Conservation (phyloP, 352 stramenopile genomes). For the Phytophthora boehmeriae region DNA sequence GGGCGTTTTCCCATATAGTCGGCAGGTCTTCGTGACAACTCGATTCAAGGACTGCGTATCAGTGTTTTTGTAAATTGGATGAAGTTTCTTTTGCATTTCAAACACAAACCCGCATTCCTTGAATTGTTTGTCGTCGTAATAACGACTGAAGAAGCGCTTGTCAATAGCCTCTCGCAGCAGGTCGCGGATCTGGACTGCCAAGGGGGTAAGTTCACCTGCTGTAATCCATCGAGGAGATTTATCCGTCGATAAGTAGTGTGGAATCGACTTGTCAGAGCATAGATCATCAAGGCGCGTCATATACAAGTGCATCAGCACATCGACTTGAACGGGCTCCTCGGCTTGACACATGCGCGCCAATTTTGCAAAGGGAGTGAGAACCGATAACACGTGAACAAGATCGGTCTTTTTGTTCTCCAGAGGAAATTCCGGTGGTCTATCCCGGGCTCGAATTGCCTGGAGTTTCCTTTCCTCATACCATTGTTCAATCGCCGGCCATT, state of each 20-base stretch:
- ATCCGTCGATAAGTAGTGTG: neutral
- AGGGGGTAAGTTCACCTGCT: too few relatives aligned
- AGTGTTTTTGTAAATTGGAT: too few relatives aligned
- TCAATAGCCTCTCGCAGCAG: too few relatives aligned
- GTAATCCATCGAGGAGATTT: neutral
- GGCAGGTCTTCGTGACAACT: too few relatives aligned
- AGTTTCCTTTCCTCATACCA: neutral
- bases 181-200: too few relatives aligned
- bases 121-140: too few relatives aligned
- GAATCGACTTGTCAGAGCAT: neutral
- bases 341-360: neutral
- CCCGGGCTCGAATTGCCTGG: neutral
- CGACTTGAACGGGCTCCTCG: neutral
- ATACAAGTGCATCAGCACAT: constrained; percentile 1
- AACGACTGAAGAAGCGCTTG: too few relatives aligned
- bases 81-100: too few relatives aligned
- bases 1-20: too few relatives aligned
- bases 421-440: neutral
- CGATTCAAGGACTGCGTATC: too few relatives aligned
- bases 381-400: neutral
- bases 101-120: too few relatives aligned
- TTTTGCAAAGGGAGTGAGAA: neutral
- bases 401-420: neutral
- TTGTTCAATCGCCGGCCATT: neutral
- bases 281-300: neutral